A percentile compares a stretch with the other conserved stretches of the same genome.
phyloP scores from a whole-genome alignment of 169 alveolate genomes.

The Eimeria tenella region DNA sequence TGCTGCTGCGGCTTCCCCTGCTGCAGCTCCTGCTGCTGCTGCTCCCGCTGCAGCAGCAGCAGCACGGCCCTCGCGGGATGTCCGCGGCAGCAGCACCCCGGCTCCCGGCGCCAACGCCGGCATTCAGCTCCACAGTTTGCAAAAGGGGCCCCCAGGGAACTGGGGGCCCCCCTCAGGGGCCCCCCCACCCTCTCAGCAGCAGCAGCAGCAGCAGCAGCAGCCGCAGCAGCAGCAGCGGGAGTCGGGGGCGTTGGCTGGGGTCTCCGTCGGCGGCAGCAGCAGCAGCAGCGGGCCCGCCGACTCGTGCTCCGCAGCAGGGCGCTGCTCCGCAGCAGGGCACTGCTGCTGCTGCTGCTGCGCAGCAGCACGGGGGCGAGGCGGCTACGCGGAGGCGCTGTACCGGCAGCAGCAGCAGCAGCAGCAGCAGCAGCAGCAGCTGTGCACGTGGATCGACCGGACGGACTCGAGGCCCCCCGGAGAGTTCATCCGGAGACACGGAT shows the following conservation, averaged over 20 bases:
- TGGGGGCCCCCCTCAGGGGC: neutral
- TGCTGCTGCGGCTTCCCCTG: no score
- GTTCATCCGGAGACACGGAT: slow-evolving; percentile 61
- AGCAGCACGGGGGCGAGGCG: neutral
- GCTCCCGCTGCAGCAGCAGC: no score
- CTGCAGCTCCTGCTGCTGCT: no score
- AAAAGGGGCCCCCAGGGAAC: neutral
- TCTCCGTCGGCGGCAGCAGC: neutral
- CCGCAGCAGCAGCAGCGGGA: neutral
- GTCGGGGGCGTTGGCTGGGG: neutral
- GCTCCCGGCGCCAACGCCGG: no score
- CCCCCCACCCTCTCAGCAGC: neutral
- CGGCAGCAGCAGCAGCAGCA: neutral
- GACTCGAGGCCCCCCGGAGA: slow-evolving; percentile 70
- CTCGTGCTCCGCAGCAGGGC: neutral
- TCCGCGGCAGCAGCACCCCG: no score
- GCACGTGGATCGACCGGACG: slow-evolving; percentile 50
- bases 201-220: neutral
- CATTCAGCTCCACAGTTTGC: no score
- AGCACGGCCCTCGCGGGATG: no score
- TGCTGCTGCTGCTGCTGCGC: slow-evolving; percentile 18
- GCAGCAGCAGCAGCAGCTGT: neutral
- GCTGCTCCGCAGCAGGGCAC: no score
- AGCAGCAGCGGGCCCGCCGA: neutral
- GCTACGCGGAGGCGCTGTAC: neutral